Evolutionary conservation across 768 basidiomycete species (phyloP), one percentile per base, ranked within the genome.

Genomic region (Phaeolepiota aurea): DNA sequence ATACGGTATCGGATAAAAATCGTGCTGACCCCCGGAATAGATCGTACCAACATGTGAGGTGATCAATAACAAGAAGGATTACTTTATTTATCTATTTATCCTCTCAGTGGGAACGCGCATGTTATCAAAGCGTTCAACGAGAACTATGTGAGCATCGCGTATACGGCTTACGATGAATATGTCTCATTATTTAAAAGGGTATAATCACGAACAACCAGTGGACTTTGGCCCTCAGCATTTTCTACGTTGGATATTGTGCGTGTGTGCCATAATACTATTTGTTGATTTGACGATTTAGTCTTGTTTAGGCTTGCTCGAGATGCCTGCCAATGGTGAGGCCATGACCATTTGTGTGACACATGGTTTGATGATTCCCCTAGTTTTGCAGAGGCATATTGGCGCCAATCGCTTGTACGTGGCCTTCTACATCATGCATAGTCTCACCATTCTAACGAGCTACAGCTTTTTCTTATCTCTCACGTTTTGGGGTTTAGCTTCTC

Each of bases 241-340:
- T 77, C 55, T 77, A 77, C 43, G 72, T 76, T 18, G 76, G 76
- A 32, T 77, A 77, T 47, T 77, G 76, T 75, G n/a, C n/a, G n/a
- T n/a, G n/a, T n/a, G 42, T 41, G 63, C 50, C 3, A n/a, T 38
- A 39, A 18, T 20, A 16, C 16, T 7, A 7, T 28, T 7, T 28
- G 7, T 7, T 28, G 25, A 3, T 10, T 21, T 32, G 13, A 16
- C 11, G 3, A 20, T 23, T n/a, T 22, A 10, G 38, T 35, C n/a
- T 19, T 5, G 5, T 21, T 4, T 2, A 72, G 71, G 74, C 53
- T 59, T 76, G 2, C 55, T 77, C 5, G 74, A 77, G 50, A 76
- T 76, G 59, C 76, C 74, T 20, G 74, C 74, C 1, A 77, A 77
- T 48, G 61, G 75, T 71, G 39, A 38, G 25, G 7, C 7, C 25